phyloP scores from a whole-genome alignment of 345 rosid genomes.

The Syzygium jambos region DNA sequence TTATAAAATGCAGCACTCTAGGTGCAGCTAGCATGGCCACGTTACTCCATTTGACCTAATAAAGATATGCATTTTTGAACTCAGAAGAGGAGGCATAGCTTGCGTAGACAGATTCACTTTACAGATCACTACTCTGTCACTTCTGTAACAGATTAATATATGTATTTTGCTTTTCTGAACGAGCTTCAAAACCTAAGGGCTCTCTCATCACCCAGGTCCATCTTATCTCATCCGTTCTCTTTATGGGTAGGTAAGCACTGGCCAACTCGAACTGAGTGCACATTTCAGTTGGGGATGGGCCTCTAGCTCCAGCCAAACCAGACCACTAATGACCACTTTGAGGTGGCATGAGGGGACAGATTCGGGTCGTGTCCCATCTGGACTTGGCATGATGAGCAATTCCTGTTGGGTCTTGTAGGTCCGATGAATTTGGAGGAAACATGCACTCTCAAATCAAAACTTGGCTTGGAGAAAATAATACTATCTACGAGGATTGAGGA shows the following conservation, averaged over 20 bases:
- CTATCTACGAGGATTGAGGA: neutral
- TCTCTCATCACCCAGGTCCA: neutral
- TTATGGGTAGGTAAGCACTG: neutral
- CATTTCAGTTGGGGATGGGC: neutral
- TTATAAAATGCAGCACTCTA: neutral
- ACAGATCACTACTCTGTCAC: neutral
- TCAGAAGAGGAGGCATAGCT: neutral
- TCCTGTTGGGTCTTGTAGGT: neutral
- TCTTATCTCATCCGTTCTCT: neutral
- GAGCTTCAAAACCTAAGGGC: neutral
- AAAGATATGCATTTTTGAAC: neutral
- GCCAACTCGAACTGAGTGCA: neutral
- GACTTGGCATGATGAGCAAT: neutral
- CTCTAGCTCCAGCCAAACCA: neutral
- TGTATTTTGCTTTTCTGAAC: neutral
- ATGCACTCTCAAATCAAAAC: neutral
- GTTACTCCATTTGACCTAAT: neutral
- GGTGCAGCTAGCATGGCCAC: neutral
- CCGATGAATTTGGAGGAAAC: neutral
- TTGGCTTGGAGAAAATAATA: neutral
- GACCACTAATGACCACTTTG: neutral
- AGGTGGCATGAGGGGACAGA: neutral
- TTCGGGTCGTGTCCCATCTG: neutral
- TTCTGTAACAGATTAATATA: neutral
- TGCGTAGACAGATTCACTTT: neutral